Conservation (phyloP, 2,329 filamentous ascomycete genomes). For the Mycosphaerella sp. region DNA sequence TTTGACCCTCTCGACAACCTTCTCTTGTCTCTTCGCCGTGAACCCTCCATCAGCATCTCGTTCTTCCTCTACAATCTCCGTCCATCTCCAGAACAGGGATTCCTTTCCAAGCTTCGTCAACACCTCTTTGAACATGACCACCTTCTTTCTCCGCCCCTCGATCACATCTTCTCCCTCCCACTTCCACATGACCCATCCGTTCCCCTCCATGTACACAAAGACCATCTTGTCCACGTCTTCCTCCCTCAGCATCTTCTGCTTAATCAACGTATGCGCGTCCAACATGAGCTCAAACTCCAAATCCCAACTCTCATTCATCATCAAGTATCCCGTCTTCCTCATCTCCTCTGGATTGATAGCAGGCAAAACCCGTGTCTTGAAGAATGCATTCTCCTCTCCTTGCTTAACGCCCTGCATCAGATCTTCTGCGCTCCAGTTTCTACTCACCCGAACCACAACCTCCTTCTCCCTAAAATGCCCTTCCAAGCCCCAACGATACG, state of each 20-base stretch:
- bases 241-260: constrained; percentile 51
- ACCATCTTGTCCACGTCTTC: constrained; percentile 66
- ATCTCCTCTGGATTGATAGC: constrained; percentile 64
- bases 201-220: constrained; percentile 61
- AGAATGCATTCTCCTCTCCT: constrained; percentile 48
- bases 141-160: constrained; percentile 62
- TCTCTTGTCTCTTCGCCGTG: constrained; percentile 63
- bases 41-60: constrained; percentile 73
- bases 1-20: constrained; percentile 66
- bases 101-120: constrained; percentile 74
- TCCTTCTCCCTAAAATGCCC: constrained; percentile 62
- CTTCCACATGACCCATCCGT: constrained; percentile 54
- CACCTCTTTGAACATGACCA: constrained; percentile 72
- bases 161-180: constrained; percentile 44
- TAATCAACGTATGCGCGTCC: constrained; percentile 61
- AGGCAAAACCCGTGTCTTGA: constrained; percentile 56
- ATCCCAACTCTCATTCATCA: constrained; percentile 81
- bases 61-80: constrained; percentile 87
- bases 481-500: constrained; percentile 68
- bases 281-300: constrained; percentile 81
- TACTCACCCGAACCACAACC: constrained; percentile 71
- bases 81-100: constrained; percentile 83
- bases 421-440: constrained; percentile 61
- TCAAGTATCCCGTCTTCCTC: constrained; percentile 78
- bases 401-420: constrained; percentile 48